A percentile compares a stretch with the other conserved stretches of the same genome.
Evolutionary conservation across 257 asterid species (phyloP).

Genomic region (Linaria vulgaris): DNA sequence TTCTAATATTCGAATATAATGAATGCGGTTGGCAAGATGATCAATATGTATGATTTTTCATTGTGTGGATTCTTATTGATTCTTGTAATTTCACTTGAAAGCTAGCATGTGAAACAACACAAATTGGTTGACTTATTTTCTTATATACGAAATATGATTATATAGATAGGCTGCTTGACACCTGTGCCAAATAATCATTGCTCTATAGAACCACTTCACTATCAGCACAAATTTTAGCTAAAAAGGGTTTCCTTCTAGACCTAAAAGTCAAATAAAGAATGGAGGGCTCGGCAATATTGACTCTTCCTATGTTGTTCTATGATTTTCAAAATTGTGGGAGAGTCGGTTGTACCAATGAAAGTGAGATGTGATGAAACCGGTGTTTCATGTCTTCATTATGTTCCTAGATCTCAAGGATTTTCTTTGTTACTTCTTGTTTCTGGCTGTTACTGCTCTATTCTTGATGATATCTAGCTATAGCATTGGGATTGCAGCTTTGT

Average conservation of each 20-base stretch:
- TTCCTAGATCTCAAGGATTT: constrained; percentile 15
- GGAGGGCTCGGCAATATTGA: too few relatives aligned
- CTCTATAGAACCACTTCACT: too few relatives aligned
- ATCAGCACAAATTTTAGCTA: too few relatives aligned
- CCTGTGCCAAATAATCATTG: neutral
- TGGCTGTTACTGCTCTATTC: constrained; percentile 11
- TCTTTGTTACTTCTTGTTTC: neutral
- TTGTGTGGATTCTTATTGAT: neutral
- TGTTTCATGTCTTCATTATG: neutral
- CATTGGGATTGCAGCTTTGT: constrained; percentile 9
- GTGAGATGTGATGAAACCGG: neutral
- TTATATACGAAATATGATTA: neutral
- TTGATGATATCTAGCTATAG: neutral
- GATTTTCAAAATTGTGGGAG: neutral
- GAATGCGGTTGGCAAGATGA: neutral
- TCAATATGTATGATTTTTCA: neutral
- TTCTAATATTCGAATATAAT: neutral
- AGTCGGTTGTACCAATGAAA: neutral
- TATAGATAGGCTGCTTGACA: constrained; percentile 2
- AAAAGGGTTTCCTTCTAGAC: too few relatives aligned
- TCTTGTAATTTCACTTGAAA: neutral
- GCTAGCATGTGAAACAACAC: neutral
- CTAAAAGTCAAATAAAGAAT: too few relatives aligned
- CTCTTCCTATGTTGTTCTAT: too few relatives aligned
- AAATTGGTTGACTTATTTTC: neutral